phyloP scores from a whole-genome alignment of 2,329 filamentous ascomycete species.

The Pseudopyricularia cyperi region DNA sequence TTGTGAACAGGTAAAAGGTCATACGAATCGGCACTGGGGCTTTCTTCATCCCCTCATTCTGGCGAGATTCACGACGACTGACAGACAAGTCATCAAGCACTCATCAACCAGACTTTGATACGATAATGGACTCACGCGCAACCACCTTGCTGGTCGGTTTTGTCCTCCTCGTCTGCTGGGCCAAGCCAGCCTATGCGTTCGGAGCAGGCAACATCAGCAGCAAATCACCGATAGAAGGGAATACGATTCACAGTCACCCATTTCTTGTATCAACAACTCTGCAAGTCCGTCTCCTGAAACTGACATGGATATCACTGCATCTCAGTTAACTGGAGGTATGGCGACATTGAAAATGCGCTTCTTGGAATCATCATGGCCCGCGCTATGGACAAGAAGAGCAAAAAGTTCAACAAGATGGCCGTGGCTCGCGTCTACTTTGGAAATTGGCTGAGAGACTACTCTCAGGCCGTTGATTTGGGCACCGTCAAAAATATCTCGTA shows the following conservation, averaged over 20 bases:
- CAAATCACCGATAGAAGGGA: slow-evolving; percentile 60
- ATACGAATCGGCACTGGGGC: too few species aligned
- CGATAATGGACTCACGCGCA: slow-evolving; percentile 35
- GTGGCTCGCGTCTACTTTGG: slow-evolving; percentile 90
- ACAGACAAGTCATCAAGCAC: too few species aligned
- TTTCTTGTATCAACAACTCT: too few species aligned
- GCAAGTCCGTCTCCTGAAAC: neutral
- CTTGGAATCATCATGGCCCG: slow-evolving; percentile 55
- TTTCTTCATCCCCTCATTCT: too few species aligned
- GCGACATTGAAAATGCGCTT: slow-evolving; percentile 86
- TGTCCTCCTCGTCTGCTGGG: slow-evolving; percentile 51
- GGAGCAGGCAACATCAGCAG: slow-evolving; percentile 82
- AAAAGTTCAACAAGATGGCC: slow-evolving; percentile 73
- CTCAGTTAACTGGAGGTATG: slow-evolving; percentile 53
- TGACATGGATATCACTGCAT: neutral
- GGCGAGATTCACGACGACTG: too few species aligned
- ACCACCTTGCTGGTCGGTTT: slow-evolving; percentile 39
- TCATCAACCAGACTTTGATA: neutral
- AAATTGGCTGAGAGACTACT: slow-evolving; percentile 91
- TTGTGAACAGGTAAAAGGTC: too few species aligned
- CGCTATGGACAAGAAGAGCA: slow-evolving; percentile 38
- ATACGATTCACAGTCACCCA: slow-evolving; percentile 12
- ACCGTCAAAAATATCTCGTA: slow-evolving; percentile 84
- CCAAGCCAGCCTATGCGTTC: slow-evolving; percentile 60
- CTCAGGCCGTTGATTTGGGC: slow-evolving; percentile 84